Conservation (phyloP, 2,329 filamentous ascomycete genomes). For the Arthrobotrys conoides region DNA sequence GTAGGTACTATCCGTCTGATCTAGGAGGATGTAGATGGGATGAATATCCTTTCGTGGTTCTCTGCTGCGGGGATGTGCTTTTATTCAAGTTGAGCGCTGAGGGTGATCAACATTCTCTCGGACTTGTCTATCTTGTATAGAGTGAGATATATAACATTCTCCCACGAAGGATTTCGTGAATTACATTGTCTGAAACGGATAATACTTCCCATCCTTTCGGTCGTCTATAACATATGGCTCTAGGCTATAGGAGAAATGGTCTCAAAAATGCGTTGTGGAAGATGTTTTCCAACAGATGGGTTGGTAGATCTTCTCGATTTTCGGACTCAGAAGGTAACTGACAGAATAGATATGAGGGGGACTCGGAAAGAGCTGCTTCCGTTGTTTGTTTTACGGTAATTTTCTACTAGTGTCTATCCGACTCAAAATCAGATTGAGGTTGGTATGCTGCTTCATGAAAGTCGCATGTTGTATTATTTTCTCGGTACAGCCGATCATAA, state of each 20-base stretch:
- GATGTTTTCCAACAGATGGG: constrained; percentile 40
- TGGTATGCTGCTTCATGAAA: too few relatives aligned
- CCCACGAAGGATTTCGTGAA: neutral
- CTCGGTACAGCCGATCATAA: constrained; percentile 2
- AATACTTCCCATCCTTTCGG: neutral
- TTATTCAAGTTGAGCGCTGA: neutral
- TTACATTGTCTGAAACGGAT: constrained; percentile 10
- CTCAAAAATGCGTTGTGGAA: constrained; percentile 51
- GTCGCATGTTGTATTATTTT: too few relatives aligned
- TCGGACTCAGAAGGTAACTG: constrained; percentile 35
- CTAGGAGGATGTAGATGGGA: neutral
- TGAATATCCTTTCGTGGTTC: constrained; percentile 1
- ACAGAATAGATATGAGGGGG: neutral
- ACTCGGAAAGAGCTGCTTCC: neutral
- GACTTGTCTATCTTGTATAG: constrained; percentile 4
- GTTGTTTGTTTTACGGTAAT: too few relatives aligned
- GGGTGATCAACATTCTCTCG: constrained; percentile 10
- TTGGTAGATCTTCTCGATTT: constrained; percentile 26
- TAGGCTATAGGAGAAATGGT: constrained; percentile 24
- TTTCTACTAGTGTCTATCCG: too few relatives aligned
- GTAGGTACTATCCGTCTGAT: constrained; percentile 17
- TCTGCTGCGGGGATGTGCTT: neutral
- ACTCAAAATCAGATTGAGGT: too few relatives aligned
- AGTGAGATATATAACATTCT: constrained; percentile 16
- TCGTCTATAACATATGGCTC: neutral